phyloP scores from a whole-genome alignment of 1,284 basidiomycete species.

The Sparassis latifolia region DNA sequence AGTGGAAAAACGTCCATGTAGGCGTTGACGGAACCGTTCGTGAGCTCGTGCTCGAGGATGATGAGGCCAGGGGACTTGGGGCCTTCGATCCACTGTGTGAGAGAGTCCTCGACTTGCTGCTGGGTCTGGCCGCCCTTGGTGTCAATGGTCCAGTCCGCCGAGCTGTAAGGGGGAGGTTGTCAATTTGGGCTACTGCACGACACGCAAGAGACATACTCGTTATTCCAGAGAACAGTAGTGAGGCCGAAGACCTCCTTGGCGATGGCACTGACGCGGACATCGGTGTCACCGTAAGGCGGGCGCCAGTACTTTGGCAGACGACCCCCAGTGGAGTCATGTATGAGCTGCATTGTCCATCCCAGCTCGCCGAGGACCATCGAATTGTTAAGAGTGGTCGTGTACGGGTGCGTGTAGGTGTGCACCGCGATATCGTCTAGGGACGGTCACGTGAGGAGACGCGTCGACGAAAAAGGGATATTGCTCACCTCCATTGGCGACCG shows the following conservation, averaged over 20 bases:
- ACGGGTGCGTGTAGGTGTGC: constrained; percentile 78
- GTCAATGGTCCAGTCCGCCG: constrained; percentile 59
- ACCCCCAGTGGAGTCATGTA: constrained; percentile 76
- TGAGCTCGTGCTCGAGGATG: constrained; percentile 82
- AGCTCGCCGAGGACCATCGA: constrained; percentile 69
- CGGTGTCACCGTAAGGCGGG: constrained; percentile 75
- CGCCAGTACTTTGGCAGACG: constrained; percentile 69
- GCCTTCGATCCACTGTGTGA: constrained; percentile 53
- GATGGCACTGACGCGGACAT: constrained; percentile 67
- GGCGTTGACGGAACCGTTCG: constrained; percentile 49
- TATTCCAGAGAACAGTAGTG: constrained; percentile 73
- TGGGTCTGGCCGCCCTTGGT: constrained; percentile 35
- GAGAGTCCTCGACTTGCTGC: constrained; percentile 35
- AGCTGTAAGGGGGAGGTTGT: constrained; percentile 32
- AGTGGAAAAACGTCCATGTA: constrained; percentile 68
- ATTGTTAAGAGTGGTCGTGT: constrained; percentile 76
- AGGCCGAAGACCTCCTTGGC: constrained; percentile 69
- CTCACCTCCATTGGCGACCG: constrained; percentile 38
- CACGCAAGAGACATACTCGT: constrained; percentile 45
- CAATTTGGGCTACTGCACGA: neutral
- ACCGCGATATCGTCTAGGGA: constrained; percentile 58
- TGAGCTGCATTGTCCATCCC: constrained; percentile 79
- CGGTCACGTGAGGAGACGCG: neutral
- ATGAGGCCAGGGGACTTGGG: constrained; percentile 71
- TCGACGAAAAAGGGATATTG: neutral